phyloP scores from a whole-genome alignment of 1,284 basidiomycete species.

The Cryptococcus depauperatus region DNA sequence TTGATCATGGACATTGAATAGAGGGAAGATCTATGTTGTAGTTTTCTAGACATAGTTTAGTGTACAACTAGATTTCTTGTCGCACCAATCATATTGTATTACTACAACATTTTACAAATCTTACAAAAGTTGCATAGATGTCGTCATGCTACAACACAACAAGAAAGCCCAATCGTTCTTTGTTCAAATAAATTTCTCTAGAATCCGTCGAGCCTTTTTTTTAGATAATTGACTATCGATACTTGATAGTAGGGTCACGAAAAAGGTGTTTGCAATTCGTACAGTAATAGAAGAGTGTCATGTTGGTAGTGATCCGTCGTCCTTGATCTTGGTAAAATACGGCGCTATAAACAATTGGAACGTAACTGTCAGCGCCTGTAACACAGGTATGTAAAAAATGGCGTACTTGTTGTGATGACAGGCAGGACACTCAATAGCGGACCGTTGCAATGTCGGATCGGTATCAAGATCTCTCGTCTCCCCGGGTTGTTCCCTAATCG shows the following conservation, averaged over 20 bases:
- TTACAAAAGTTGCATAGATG: background rate
- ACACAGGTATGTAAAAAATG: background rate
- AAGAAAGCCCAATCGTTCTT: background rate
- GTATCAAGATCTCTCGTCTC: slow-evolving; percentile 81
- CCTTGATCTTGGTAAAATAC: slow-evolving; percentile 93
- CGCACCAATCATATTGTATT: too few species aligned
- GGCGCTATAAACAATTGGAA: slow-evolving; percentile 51
- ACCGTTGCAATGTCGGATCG: slow-evolving; percentile 69
- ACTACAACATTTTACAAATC: background rate
- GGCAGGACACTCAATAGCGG: slow-evolving; percentile 44
- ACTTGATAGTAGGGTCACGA: slow-evolving; percentile 54
- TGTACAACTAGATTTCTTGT: background rate
- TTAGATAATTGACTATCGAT: slow-evolving; percentile 1
- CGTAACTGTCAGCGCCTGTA: background rate
- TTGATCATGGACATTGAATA: slow-evolving; percentile 25
- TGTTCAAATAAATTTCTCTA: background rate
- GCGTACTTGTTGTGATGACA: slow-evolving; percentile 43
- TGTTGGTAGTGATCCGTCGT: slow-evolving; percentile 70
- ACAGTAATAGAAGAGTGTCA: slow-evolving; percentile 87
- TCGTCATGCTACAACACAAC: slow-evolving; percentile 1
- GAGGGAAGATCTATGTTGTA: background rate
- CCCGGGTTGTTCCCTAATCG: slow-evolving; percentile 78
- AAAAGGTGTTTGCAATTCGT: slow-evolving; percentile 73
- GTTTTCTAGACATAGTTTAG: background rate
- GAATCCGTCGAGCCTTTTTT: background rate